Conservation (phyloP, 1,284 basidiomycete species). For the Rhodotorula sp. region DNA sequence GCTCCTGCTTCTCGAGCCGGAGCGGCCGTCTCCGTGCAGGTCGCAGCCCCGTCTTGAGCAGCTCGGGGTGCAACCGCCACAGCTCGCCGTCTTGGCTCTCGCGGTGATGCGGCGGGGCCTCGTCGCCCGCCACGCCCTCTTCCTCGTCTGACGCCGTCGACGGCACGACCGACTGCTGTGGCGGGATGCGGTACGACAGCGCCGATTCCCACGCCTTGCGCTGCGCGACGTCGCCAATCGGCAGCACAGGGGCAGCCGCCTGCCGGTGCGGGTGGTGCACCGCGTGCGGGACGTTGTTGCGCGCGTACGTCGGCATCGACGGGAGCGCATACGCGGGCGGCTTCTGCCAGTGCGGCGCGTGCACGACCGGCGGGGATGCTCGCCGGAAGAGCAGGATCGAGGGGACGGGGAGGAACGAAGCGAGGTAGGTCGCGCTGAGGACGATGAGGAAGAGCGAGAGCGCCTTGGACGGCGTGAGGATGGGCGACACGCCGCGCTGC, state of each 20-base stretch:
- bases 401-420: conserved; percentile 21
- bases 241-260: neutral
- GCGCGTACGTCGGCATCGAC: neutral
- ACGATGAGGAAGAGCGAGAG: conserved; percentile 21
- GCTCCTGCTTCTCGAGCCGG: neutral
- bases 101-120: neutral
- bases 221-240: conserved; percentile 6
- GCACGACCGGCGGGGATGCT: neutral
- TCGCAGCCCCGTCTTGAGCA: neutral
- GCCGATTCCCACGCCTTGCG: conserved; percentile 8
- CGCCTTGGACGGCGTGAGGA: conserved; percentile 17
- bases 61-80: conserved; percentile 13
- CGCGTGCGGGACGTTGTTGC: neutral
- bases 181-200: conserved; percentile 20
- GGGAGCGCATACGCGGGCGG: neutral
- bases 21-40: conserved; percentile 13
- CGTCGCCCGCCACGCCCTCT: neutral
- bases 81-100: conserved; percentile 12
- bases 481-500: neutral
- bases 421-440: conserved; percentile 19
- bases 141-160: conserved; percentile 6
- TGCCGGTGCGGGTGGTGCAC: neutral
- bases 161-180: conserved; percentile 5
- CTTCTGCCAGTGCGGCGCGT: neutral
- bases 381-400: neutral